Conservation (phyloP, 352 stramenopile species). For the Phytophthora capsici region DNA sequence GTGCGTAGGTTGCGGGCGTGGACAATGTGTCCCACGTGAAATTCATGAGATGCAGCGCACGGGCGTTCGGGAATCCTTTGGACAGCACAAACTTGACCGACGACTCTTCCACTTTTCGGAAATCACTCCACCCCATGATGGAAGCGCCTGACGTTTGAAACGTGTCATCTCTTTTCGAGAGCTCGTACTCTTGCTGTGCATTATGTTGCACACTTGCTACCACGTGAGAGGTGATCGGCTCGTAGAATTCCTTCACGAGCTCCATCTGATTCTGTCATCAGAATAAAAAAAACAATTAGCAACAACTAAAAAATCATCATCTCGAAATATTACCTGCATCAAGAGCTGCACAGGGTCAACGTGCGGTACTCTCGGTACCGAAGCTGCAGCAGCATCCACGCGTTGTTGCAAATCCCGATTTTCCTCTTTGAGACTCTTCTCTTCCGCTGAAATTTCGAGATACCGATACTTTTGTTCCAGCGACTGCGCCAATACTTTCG, state of each 20-base stretch:
- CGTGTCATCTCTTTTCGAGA: slow-evolving; percentile 27
- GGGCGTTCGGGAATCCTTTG: slow-evolving; percentile 48
- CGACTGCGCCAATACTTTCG: slow-evolving; percentile 37
- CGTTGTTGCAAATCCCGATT: slow-evolving; percentile 40
- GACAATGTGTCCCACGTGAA: slow-evolving; percentile 46
- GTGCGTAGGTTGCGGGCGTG: slow-evolving; percentile 37
- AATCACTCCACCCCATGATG: slow-evolving; percentile 63
- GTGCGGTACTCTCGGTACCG: slow-evolving; percentile 16
- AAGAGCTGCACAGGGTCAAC: slow-evolving; percentile 31
- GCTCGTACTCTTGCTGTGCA: slow-evolving; percentile 41
- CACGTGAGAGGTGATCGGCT: slow-evolving; percentile 28
- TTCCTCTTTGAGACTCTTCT: slow-evolving; percentile 38
- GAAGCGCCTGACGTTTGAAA: slow-evolving; percentile 43
- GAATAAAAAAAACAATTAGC: background rate
- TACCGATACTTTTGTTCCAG: slow-evolving; percentile 50
- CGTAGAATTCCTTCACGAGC: slow-evolving; percentile 51
- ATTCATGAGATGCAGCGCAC: slow-evolving; percentile 43
- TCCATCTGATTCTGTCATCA: slow-evolving; percentile 42
- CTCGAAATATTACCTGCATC: slow-evolving; percentile 26
- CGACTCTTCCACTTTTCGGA: slow-evolving; percentile 45
- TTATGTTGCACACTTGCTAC: slow-evolving; percentile 26
- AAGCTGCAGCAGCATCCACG: slow-evolving; percentile 8
- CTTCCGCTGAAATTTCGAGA: slow-evolving; percentile 46
- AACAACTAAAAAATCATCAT: too few relatives aligned
- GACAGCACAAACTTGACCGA: slow-evolving; percentile 55